These are phyloP conservation scores for Citrus mangshanensis DNA, from an alignment of 345 rosid genomes.

Conservation along the genomic window DNA sequence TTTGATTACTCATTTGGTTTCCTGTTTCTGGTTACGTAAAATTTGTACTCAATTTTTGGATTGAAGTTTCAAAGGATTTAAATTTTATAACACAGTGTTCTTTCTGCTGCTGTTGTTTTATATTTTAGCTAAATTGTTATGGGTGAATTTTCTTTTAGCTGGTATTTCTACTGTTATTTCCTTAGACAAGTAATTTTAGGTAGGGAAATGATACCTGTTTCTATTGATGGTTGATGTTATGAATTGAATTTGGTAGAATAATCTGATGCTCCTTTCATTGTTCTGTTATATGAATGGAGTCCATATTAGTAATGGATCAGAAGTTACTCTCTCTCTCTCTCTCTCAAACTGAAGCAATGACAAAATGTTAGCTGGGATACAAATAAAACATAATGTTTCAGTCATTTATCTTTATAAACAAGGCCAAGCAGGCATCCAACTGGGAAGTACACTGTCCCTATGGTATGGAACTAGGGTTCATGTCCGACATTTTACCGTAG, in stretches of 20 bases:
- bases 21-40: neutral
- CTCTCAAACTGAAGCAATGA: neutral
- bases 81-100: neutral
- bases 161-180: neutral
- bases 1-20: slow-evolving; percentile 30
- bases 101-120: neutral
- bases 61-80: neutral
- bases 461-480: neutral
- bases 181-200: neutral
- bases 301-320: neutral
- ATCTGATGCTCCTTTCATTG: neutral
- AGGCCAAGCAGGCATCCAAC: neutral
- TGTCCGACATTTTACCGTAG: too few species aligned
- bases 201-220: neutral
- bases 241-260: neutral
- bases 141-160: neutral
- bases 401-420: neutral
- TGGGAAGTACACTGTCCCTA: neutral
- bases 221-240: neutral
- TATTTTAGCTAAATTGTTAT: neutral
- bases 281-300: neutral
- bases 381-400: neutral
- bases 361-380: neutral
- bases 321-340: neutral
- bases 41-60: neutral